These are phyloP conservation scores for Pistacia atlantica DNA, from an alignment of 345 rosid genomes.

Conservation along the genomic window DNA sequence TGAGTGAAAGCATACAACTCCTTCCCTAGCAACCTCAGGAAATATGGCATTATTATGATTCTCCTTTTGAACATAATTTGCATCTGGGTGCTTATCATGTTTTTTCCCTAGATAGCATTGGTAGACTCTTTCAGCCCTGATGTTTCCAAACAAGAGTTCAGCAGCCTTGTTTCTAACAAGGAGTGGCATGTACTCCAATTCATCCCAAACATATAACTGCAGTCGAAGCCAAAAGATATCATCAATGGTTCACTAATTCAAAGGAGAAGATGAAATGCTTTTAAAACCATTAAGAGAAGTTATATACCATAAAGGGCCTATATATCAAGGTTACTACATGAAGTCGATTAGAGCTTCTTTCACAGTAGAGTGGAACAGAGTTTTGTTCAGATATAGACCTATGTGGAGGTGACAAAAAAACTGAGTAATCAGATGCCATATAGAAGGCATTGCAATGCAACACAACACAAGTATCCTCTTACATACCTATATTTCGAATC, in stretches of 20 bases:
- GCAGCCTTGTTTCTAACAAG: conserved; percentile 61
- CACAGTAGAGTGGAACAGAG: conserved; percentile 37
- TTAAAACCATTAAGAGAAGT: not conserved
- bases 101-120: conserved; percentile 13
- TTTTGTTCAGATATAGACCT: conserved; percentile 30
- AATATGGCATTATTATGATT: not conserved
- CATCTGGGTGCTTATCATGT: not conserved
- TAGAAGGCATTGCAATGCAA: not conserved
- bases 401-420: conserved; percentile 14
- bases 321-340: conserved; percentile 51
- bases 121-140: conserved; percentile 48
- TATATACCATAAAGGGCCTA: conserved; percentile 54
- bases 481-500: conserved; percentile 34
- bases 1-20: not conserved
- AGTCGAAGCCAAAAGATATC: conserved; percentile 9
- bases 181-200: conserved; percentile 48
- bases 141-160: conserved; percentile 54
- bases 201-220: conserved; percentile 66
- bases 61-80: conserved; percentile 2
- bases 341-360: conserved; percentile 46
- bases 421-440: not conserved
- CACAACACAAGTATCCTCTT: conserved; percentile 1
- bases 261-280: not conserved
- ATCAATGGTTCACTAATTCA: not conserved
- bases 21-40: not conserved